Base-by-base conservation (phyloP, 148 eudicot genomes). In the Tetragonia tetragonoides region DNA sequence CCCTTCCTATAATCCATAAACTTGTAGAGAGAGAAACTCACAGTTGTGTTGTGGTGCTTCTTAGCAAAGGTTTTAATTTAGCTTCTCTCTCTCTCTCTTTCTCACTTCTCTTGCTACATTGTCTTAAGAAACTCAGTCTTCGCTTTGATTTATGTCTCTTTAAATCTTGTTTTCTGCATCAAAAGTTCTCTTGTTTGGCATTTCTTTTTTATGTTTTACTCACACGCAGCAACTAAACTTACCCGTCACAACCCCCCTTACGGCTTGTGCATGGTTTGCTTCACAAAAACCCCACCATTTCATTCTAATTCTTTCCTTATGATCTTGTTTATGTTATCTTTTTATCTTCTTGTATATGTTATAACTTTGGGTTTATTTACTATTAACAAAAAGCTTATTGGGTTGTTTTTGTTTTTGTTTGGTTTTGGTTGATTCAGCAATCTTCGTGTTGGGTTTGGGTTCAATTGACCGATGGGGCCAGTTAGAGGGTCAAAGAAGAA, bases 391-490 rank as follows among this genome's bases (percentile, higher is more conserved):
- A 57, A 17, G 42, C 20, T 82, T 7, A 34, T 66, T 28, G 39
- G 49, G 65, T 73, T 63, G n/a, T 63, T 80, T 28, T 47, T 37
- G 68, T 47, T 39, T 21, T 66, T 64, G 5, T 12, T 21, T 79
- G 76, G 61, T 10, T 12, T 21, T 79, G 76, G 61, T 77, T 76
- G 74, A 72, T 77, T 73, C 47, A 78, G 78, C 72, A 76, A 51
- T 71, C 39, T 64, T 65, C 61, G 7, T 11, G 28, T 66, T 87
- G 77, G 84, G 85, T 86, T 79, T 79, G 77, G 37, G 70, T 85
- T 86, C 83, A 86, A 86, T 88, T 83, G 89, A 86, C 70, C 28
- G 85, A 93, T 93, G 97, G 96, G 86, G 72, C 96, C 89, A 78
- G 70, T 86, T 34, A 89, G 86, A 89, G 89, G 90, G 83, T 76